Base-by-base conservation (phyloP, 495 filamentous ascomycete genomes). In the Cercophora samala region DNA sequence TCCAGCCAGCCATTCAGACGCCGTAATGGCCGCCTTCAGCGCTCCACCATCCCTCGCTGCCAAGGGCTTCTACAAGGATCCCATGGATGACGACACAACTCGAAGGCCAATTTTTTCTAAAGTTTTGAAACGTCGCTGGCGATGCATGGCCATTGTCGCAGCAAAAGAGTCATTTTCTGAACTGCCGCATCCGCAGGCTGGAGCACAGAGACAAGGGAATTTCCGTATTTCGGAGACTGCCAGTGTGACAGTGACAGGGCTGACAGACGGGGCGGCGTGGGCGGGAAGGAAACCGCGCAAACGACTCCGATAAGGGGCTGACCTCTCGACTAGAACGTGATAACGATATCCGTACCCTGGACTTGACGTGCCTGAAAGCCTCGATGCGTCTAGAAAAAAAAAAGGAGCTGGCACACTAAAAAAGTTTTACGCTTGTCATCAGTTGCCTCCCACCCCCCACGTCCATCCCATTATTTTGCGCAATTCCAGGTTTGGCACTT, bases 71-170 rank as follows among this genome's bases (percentile, higher is more conserved):
- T 21, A 9, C 60, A 62, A 60, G 64, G 21, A 25, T 19, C 18
- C n/a, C 60, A 54, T 15, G 3, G 58, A 69, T 69, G 64, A 69
- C 64, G 68, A 66, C 55, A 69, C 46, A 26, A 29, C 17, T 55
- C 60, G 37, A 24, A 59, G 65, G 24, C 56, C 42, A 25, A 24
- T 55, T 62, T 60, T 60, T 58, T 62, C 26, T 29, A 15, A 21
- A 3, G 15, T 17, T 63, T 62, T 63, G 62, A 64, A 64, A 62
- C 29, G 60, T 59, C 60, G 32, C 26, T 46, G n/a, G 32, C 26
- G 17, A 62, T n/a, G 17, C 19, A 21, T 62, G 60, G 21, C 29
- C 9, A 37, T 21, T 29, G 21, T 15, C 22, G 9, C 13, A 29
- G 32, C 13, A 52, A 60, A 37, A 58, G 64, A 70, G 64, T 62